phyloP scores from a whole-genome alignment of 129 eudicot species.

The Erigeron canadensis region DNA sequence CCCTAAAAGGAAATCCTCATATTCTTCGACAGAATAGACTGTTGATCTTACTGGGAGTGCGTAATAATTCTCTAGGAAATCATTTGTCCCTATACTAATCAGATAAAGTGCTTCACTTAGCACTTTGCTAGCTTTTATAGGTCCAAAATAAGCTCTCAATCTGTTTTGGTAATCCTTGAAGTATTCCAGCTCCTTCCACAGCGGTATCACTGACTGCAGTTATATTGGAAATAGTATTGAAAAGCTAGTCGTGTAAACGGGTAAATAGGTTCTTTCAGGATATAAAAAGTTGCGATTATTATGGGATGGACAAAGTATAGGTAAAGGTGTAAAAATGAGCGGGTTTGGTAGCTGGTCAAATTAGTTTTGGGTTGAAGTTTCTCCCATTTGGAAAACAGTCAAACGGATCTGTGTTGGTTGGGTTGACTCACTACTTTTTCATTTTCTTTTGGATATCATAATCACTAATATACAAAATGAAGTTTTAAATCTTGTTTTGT shows the following conservation, averaged over 20 bases:
- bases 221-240: not conserved
- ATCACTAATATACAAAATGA: not conserved
- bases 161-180: slow-evolving; percentile 65
- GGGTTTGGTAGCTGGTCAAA: not conserved
- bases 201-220: slow-evolving; percentile 82
- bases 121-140: slow-evolving; percentile 36
- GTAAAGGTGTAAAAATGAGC: not conserved
- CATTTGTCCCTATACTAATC: slow-evolving; percentile 85
- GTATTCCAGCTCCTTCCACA: slow-evolving; percentile 71
- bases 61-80: slow-evolving; percentile 80
- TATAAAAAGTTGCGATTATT: not conserved
- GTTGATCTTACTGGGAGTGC: slow-evolving; percentile 47
- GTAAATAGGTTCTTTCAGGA: not conserved
- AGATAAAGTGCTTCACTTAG: slow-evolving; percentile 69
- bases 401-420: not conserved
- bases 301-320: not conserved
- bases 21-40: slow-evolving; percentile 48
- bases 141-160: slow-evolving; percentile 54
- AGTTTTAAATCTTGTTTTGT: too few relatives aligned
- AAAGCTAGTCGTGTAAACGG: not conserved
- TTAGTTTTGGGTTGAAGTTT: not conserved
- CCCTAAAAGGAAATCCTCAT: slow-evolving; percentile 49
- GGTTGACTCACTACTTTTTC: not conserved
- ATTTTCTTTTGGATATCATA: too few relatives aligned
- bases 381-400: not conserved